These are phyloP conservation scores for Raddia distichophylla DNA, from an alignment of 176 grass and related monocot genomes.

Conservation along the genomic window DNA sequence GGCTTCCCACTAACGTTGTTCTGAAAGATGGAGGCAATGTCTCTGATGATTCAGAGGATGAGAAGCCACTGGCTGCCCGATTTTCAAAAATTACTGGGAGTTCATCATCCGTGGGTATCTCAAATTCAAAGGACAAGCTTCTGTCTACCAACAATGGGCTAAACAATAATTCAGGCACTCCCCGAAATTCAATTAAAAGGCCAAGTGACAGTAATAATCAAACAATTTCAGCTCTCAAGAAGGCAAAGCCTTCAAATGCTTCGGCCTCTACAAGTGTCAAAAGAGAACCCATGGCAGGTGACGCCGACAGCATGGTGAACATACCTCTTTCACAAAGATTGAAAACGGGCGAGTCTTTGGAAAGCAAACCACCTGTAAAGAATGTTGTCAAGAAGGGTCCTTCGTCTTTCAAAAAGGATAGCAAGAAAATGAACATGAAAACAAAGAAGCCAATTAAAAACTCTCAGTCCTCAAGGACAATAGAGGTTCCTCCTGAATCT, in stretches of 20 bases:
- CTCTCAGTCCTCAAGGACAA: constrained; percentile 62
- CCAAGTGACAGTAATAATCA: constrained; percentile 49
- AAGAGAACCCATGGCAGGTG: constrained; percentile 56
- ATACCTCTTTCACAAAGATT: constrained; percentile 55
- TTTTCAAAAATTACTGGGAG: constrained; percentile 50
- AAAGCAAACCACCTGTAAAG: constrained; percentile 54
- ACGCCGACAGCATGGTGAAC: constrained; percentile 37
- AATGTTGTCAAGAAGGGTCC: constrained; percentile 54
- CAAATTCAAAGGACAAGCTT: constrained; percentile 48
- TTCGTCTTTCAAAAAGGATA: constrained; percentile 59
- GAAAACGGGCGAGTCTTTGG: constrained; percentile 67
- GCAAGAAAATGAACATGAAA: constrained; percentile 74
- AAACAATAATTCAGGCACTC: constrained; percentile 26
- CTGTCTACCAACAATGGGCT: constrained; percentile 40
- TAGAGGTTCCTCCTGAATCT: constrained; percentile 82
- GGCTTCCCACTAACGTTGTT: constrained; percentile 29
- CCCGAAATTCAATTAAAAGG: constrained; percentile 65
- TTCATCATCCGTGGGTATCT: constrained; percentile 25
- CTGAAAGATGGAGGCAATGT: constrained; percentile 30
- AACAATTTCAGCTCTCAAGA: constrained; percentile 64
- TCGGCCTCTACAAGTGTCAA: constrained; percentile 34
- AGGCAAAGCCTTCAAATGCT: constrained; percentile 55
- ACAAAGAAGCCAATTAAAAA: constrained; percentile 61
- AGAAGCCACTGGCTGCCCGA: constrained; percentile 73
- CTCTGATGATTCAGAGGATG: constrained; percentile 92